These are phyloP conservation scores for Fusarium lateritium DNA, from an alignment of 2,329 filamentous ascomycete species.

Conservation along the genomic window DNA sequence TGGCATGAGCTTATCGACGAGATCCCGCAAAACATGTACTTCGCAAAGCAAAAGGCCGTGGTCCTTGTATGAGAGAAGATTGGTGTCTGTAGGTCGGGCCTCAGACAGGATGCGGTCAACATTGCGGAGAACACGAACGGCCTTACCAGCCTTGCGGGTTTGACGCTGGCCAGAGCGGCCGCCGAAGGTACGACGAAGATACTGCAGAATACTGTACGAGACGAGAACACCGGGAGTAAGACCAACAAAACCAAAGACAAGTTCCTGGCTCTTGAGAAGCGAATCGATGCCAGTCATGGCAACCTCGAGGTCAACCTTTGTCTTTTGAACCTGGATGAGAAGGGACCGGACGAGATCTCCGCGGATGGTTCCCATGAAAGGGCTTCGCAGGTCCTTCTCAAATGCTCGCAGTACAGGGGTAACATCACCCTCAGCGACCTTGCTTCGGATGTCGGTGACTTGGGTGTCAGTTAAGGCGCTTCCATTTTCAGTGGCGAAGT, in stretches of 20 bases:
- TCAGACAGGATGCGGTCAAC: conserved; percentile 85
- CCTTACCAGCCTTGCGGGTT: conserved; percentile 76
- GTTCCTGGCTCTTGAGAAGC: conserved; percentile 93
- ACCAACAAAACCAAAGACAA: conserved; percentile 97
- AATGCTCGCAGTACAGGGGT: conserved; percentile 93
- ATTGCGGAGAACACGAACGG: conserved; percentile 85
- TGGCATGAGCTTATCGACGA: conserved; percentile 74
- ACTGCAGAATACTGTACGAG: conserved; percentile 80
- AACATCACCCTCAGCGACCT: conserved; percentile 91
- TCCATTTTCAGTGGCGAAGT: conserved; percentile 64
- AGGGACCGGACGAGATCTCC: conserved; percentile 92
- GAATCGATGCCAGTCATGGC: conserved; percentile 97
- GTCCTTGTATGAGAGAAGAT: conserved; percentile 89
- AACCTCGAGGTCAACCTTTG: conserved; percentile 97
- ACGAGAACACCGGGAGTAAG: conserved; percentile 94
- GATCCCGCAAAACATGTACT: conserved; percentile 83
- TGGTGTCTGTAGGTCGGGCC: conserved; percentile 78
- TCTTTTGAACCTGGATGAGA: conserved; percentile 97
- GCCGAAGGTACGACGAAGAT: conserved; percentile 78
- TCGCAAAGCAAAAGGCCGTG: conserved; percentile 93
- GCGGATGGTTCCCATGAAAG: conserved; percentile 84
- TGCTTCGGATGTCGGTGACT: conserved; percentile 80
- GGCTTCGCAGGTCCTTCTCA: conserved; percentile 87
- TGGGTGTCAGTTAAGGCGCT: conserved; percentile 75
- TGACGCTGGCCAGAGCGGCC: conserved; percentile 77